Evolutionary conservation across 78 protist species (phyloP).

Genomic region (Guillardia theta): DNA sequence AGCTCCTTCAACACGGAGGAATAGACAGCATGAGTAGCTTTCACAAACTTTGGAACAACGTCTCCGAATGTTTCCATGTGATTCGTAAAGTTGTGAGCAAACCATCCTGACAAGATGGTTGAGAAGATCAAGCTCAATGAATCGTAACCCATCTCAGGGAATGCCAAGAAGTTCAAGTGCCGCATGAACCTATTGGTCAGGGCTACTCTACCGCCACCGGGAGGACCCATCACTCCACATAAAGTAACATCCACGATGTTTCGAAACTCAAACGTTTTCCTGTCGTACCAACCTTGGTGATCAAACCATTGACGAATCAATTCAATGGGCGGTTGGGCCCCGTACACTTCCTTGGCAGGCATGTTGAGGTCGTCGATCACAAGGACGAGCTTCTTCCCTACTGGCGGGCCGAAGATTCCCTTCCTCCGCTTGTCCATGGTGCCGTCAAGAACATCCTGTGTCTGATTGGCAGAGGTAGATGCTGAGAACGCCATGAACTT

Average conservation of each 20-base stretch:
- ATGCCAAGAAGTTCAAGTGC: constrained; percentile 80
- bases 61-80: background rate
- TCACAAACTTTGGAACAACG: background rate
- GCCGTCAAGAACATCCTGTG: constrained; percentile 75
- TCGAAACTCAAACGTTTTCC: constrained; percentile 51
- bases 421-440: constrained; percentile 66
- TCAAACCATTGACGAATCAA: constrained; percentile 82
- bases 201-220: constrained; percentile 82
- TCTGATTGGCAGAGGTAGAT: constrained; percentile 68
- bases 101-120: constrained; percentile 56
- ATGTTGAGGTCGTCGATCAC: constrained; percentile 87
- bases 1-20: constrained; percentile 36
- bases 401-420: constrained; percentile 73
- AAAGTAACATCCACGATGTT: constrained; percentile 58
- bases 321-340: constrained; percentile 80
- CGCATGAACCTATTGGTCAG: constrained; percentile 77
- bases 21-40: constrained; percentile 14
- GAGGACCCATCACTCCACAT: constrained; percentile 84
- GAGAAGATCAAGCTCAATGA: constrained; percentile 62
- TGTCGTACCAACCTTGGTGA: constrained; percentile 78
- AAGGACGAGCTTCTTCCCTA: constrained; percentile 58
- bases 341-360: constrained; percentile 77
- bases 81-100: background rate
- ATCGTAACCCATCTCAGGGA: constrained; percentile 66
- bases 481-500: constrained; percentile 71